A percentile compares a stretch with the other conserved stretches of the same genome.
phyloP scores from a whole-genome alignment of 768 basidiomycete genomes.

The Leucocoprinus leucothites region DNA sequence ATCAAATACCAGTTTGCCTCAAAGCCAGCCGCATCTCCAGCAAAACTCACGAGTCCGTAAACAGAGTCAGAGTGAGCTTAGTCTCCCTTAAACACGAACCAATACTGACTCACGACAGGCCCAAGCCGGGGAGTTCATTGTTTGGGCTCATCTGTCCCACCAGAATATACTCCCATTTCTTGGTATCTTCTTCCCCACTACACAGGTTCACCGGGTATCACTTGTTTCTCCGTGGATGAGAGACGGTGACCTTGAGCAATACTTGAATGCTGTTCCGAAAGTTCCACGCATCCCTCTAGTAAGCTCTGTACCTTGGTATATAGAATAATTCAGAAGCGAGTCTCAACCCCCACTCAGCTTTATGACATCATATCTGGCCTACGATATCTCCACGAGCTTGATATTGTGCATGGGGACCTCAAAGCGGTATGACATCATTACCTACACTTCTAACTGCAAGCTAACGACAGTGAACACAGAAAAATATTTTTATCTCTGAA shows the following conservation, averaged over 20 bases:
- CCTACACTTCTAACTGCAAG: too few species aligned
- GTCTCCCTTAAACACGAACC: too few species aligned
- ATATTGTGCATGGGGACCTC: conserved; percentile 1
- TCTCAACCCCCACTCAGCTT: neutral
- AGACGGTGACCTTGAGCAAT: conserved; percentile 18
- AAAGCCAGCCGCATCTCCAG: conserved; percentile 11
- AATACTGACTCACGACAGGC: neutral
- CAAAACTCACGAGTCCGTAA: neutral
- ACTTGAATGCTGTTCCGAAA: conserved; percentile 9
- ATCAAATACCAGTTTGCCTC: neutral
- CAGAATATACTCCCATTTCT: conserved; percentile 32
- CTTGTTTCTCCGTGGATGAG: conserved; percentile 21
- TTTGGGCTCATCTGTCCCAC: conserved; percentile 32
- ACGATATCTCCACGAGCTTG: neutral
- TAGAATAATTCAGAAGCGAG: too few species aligned
- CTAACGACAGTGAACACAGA: too few species aligned
- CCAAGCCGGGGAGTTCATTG: conserved; percentile 23
- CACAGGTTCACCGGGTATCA: neutral
- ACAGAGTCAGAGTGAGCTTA: neutral
- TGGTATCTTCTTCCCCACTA: conserved; percentile 24
- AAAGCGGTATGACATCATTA: neutral
- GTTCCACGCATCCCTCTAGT: conserved; percentile 16
- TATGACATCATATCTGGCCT: neutral
- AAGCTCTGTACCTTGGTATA: neutral
- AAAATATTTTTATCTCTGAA: neutral